Evolutionary conservation across 441 rosid genomes (phyloP), one percentile per base, ranked within the genome.

Genomic region (Corymbia citriodora): DNA sequence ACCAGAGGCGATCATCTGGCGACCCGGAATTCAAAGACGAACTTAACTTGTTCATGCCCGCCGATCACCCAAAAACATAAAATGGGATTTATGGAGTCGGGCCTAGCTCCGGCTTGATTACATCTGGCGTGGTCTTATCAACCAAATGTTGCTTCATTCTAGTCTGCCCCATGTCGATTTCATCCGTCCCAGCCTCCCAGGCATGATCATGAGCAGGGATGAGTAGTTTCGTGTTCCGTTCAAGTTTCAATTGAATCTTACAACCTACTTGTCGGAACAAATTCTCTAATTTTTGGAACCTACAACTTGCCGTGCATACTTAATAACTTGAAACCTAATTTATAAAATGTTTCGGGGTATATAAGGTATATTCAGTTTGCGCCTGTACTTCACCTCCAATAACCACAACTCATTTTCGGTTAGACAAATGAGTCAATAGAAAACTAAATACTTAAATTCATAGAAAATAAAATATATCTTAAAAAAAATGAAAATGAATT

Each of bases 381-480:
- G 10, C 7, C 7, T 0, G 7, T 10, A 59, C n/a, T 59, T 25
- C n/a, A 0, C n/a, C 0, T 59, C 3, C 10, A 59, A 59, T 25
- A 29, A 59, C 0, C 7, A 59, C 14, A 1, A 59, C 45, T 40
- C 45, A 40, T 40, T 5, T 40, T 40, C 5, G 45, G 45, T 40
- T 40, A 40, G 45, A 40, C 45, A 40, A 40, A 40, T 40, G 45
- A 40, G 45, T 40, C 6, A 40, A 40, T 40, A 40, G 45, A 40
- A 40, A 40, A 40, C 45, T 40, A 40, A 36, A 36, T 5, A 40
- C 45, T 40, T 40, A 40, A 40, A 40, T 40, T 40, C 45, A 40
- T 40, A 40, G 45, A 40, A 36, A 40, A 40, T 40, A 40, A 40
- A 40, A 40, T 40, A 40, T 40, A 40, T 40, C 45, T 40, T 40